Evolutionary conservation across 176 grass and related monocot genomes (phyloP).

Genomic region (Aegilops longissima): DNA sequence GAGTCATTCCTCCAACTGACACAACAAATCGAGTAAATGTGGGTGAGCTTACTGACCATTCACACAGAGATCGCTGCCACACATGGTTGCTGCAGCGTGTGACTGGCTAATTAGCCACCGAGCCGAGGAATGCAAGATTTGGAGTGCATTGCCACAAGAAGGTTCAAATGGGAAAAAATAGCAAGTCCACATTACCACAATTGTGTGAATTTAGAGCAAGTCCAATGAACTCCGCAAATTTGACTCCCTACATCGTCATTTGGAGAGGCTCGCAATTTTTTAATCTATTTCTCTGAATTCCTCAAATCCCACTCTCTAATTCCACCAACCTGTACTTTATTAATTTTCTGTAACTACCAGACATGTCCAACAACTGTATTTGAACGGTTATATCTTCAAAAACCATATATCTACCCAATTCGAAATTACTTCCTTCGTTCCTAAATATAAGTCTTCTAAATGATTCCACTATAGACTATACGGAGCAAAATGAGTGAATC

Average conservation of each 20-base stretch:
- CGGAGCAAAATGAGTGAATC: too few relatives aligned
- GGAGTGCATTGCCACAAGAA: neutral
- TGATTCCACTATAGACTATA: too few relatives aligned
- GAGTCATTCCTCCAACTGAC: conserved; percentile 27
- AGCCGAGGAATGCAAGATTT: neutral
- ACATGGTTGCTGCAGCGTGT: conserved; percentile 31
- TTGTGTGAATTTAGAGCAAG: neutral
- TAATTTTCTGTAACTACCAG: neutral
- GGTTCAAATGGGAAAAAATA: neutral
- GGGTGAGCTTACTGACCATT: conserved; percentile 64
- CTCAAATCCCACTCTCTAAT: neutral
- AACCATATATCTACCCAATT: neutral
- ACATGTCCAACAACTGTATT: neutral
- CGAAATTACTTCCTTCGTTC: neutral
- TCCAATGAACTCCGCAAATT: neutral
- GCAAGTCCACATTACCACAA: neutral
- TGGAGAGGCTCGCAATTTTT: neutral
- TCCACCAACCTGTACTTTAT: neutral
- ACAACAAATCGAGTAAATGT: conserved; percentile 40
- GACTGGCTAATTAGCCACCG: conserved; percentile 67
- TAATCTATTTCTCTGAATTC: neutral
- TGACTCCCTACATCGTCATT: neutral
- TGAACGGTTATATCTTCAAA: neutral
- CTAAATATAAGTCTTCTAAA: too few relatives aligned
- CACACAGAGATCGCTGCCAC: conserved; percentile 40